These are phyloP conservation scores for Phytophthora sojae DNA, from an alignment of 352 stramenopile species.

Conservation along the genomic window DNA sequence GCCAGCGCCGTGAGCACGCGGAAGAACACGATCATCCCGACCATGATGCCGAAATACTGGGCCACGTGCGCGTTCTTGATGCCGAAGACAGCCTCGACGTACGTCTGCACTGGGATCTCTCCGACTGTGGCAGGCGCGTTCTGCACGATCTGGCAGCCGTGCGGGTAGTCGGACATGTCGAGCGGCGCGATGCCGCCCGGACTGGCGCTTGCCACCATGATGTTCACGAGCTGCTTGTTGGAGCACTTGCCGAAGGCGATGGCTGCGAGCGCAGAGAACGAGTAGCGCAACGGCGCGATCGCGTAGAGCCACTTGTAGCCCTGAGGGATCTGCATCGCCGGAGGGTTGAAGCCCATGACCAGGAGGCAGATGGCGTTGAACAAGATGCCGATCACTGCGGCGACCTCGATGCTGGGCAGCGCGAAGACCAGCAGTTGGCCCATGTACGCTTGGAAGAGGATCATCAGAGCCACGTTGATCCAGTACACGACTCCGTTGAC, in stretches of 20 bases:
- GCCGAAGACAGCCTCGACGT: conserved; percentile 46
- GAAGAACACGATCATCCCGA: conserved; percentile 50
- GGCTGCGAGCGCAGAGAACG: conserved; percentile 38
- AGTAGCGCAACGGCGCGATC: conserved; percentile 46
- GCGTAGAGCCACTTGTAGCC: conserved; percentile 58
- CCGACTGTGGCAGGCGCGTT: conserved; percentile 36
- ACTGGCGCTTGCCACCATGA: conserved; percentile 24
- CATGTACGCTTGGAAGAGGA: conserved; percentile 52
- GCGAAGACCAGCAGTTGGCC: conserved; percentile 44
- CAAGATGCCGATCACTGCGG: conserved; percentile 42
- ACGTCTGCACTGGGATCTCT: conserved; percentile 43
- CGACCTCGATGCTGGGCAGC: conserved; percentile 48
- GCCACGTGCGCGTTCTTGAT: conserved; percentile 51
- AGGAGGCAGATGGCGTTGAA: conserved; percentile 49
- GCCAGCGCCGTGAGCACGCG: conserved; percentile 43
- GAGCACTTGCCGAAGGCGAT: conserved; percentile 50
- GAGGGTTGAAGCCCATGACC: conserved; percentile 56
- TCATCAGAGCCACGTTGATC: conserved; percentile 42
- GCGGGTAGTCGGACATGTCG: conserved; percentile 27
- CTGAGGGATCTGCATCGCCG: conserved; percentile 38
- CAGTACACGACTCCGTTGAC: conserved; percentile 42
- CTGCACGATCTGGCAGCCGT: conserved; percentile 46
- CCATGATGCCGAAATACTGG: conserved; percentile 40
- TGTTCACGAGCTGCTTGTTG: conserved; percentile 24
- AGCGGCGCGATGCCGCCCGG: conserved; percentile 8